Evolutionary conservation across 805 yeast genomes (phyloP).

Genomic region (Metschnikowia amazonensis): DNA sequence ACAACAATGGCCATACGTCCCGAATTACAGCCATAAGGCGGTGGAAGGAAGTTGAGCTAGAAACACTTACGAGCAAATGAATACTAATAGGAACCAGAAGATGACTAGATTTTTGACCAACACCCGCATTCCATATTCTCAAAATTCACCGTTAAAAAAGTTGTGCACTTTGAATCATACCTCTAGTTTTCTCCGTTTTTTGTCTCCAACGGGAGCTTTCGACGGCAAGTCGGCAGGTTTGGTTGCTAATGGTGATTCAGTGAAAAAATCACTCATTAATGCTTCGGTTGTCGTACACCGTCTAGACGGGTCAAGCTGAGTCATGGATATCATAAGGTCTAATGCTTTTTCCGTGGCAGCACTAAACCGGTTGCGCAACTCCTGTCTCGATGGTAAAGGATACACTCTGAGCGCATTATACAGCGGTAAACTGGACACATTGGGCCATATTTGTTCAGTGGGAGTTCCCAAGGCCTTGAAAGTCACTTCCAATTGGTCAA

Average conservation of each 20-base stretch:
- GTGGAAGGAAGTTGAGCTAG: too few relatives aligned
- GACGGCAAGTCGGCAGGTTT: conserved; percentile 62
- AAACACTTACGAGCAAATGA: too few relatives aligned
- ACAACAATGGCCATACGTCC: too few relatives aligned
- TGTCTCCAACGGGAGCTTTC: conserved; percentile 21
- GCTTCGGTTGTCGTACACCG: conserved; percentile 66
- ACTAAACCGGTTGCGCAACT: conserved; percentile 74
- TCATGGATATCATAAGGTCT: conserved; percentile 67
- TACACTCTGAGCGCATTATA: conserved; percentile 71
- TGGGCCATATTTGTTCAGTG: conserved; percentile 87
- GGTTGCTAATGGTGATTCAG: conserved; percentile 72
- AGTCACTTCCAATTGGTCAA: conserved; percentile 88
- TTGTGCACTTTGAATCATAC: conserved; percentile 3
- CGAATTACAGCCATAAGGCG: too few relatives aligned
- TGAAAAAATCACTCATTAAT: conserved; percentile 62
- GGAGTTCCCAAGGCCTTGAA: conserved; percentile 96
- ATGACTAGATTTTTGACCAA: too few relatives aligned
- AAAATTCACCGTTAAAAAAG: too few relatives aligned
- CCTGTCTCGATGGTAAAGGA: conserved; percentile 80
- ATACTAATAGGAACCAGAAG: too few relatives aligned
- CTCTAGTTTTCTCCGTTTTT: conserved; percentile 17
- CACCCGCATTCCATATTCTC: too few relatives aligned
- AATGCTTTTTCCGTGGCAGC: conserved; percentile 88
- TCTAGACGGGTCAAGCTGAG: conserved; percentile 72
- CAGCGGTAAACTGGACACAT: conserved; percentile 72